These are phyloP conservation scores for Scutellaria minor DNA, from an alignment of 257 asterid genomes.

Conservation along the genomic window DNA sequence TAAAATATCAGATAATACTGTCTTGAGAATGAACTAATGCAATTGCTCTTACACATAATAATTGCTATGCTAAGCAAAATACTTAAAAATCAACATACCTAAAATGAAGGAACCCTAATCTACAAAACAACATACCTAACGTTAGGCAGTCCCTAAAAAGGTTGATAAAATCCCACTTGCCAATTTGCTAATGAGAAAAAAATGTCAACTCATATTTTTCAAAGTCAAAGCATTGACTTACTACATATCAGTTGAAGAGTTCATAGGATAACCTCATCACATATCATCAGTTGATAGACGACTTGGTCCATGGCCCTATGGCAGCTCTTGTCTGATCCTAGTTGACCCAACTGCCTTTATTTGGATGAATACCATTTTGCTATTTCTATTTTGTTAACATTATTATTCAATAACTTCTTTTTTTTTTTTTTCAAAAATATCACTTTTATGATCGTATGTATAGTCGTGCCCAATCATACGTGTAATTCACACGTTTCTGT, in stretches of 20 bases:
- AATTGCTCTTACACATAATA: too few relatives aligned
- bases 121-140: constrained; percentile 18
- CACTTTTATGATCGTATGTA: too few relatives aligned
- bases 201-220: constrained; percentile 29
- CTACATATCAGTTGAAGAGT: neutral
- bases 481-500: too few relatives aligned
- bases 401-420: too few relatives aligned
- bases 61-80: neutral
- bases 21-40: too few relatives aligned
- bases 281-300: neutral
- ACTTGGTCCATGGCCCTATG: constrained; percentile 37
- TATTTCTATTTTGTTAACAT: too few relatives aligned
- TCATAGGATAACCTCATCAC: neutral
- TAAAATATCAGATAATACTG: too few relatives aligned
- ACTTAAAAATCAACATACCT: neutral
- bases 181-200: neutral
- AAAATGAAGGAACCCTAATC: neutral
- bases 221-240: constrained; percentile 24
- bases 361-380: neutral
- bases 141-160: constrained; percentile 18
- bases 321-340: neutral
- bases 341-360: constrained; percentile 51
- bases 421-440: too few relatives aligned
- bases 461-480: too few relatives aligned
- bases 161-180: constrained; percentile 29